Evolutionary conservation across 2,329 filamentous ascomycete species (phyloP).

Genomic region (Colletotrichum lupini): DNA sequence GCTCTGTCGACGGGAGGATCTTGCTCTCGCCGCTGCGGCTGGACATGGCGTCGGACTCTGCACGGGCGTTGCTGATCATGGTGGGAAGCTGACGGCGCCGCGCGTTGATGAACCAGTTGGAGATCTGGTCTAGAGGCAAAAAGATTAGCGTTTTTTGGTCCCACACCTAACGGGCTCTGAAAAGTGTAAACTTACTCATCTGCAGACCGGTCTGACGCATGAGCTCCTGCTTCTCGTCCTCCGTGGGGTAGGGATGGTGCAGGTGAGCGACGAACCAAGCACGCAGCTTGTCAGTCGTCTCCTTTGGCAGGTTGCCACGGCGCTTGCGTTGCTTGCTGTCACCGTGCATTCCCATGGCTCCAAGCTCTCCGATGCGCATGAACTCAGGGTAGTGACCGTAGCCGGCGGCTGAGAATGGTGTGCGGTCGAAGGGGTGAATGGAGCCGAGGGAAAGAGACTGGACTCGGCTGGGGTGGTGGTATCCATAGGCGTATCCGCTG

Average conservation of each 20-base stretch:
- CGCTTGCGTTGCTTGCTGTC: constrained; percentile 70
- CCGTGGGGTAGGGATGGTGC: constrained; percentile 81
- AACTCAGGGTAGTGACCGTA: constrained; percentile 58
- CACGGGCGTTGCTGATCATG: constrained; percentile 67
- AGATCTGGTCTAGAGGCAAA: constrained; percentile 69
- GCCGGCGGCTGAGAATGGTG: constrained; percentile 53
- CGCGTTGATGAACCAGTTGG: constrained; percentile 86
- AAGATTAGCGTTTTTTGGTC: constrained; percentile 35
- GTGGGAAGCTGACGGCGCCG: constrained; percentile 72
- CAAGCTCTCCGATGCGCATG: constrained; percentile 53
- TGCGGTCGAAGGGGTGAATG: constrained; percentile 54
- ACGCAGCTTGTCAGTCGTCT: constrained; percentile 84
- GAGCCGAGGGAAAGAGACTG: constrained; percentile 60
- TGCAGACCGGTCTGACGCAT: constrained; percentile 81
- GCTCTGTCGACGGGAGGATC: constrained; percentile 52
- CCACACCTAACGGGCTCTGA: constrained; percentile 4
- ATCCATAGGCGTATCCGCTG: constrained; percentile 49
- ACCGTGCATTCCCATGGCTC: constrained; percentile 48
- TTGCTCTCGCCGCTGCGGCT: constrained; percentile 46
- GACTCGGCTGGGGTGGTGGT: constrained; percentile 55
- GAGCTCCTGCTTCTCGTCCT: constrained; percentile 84
- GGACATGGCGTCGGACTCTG: constrained; percentile 60
- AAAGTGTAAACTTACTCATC: constrained; percentile 70
- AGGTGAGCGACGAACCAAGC: constrained; percentile 84
- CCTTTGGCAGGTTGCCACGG: constrained; percentile 89